Conservation (phyloP, 805 yeast species). For the Priceomyces castillae region DNA sequence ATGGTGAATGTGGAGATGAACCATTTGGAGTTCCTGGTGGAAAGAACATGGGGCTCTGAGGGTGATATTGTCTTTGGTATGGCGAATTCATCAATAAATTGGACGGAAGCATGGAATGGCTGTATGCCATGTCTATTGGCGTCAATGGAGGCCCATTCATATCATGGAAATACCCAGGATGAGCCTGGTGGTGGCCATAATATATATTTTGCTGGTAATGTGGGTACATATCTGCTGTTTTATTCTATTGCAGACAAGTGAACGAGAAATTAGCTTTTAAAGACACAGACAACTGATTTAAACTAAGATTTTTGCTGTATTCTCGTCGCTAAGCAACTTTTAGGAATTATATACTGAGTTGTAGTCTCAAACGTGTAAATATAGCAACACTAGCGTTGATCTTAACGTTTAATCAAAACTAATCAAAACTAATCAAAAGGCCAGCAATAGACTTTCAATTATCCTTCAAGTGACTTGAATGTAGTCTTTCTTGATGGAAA, state of each 20-base stretch:
- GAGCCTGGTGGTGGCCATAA: conserved; percentile 1
- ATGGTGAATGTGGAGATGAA: conserved; percentile 12
- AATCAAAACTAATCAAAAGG: too few relatives aligned
- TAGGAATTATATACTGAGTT: too few relatives aligned
- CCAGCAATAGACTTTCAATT: neutral
- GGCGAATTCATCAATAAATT: conserved; percentile 63
- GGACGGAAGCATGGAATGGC: conserved; percentile 61
- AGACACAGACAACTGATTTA: neutral
- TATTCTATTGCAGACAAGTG: too few relatives aligned
- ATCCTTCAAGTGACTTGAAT: neutral
- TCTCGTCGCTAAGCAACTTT: too few relatives aligned
- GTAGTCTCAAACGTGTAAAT: neutral
- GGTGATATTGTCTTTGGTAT: conserved; percentile 25
- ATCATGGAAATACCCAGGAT: conserved; percentile 4
- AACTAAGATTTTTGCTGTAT: too few relatives aligned
- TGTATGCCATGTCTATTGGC: conserved; percentile 60
- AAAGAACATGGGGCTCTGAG: conserved; percentile 5
- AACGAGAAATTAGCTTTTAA: neutral
- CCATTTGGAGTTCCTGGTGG: conserved; percentile 7
- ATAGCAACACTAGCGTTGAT: neutral
- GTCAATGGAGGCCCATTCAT: conserved; percentile 23
- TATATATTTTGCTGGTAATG: conserved; percentile 6
- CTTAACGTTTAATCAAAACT: neutral
- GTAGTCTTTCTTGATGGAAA: neutral
- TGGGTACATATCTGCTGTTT: conserved; percentile 2